Conservation (phyloP, 345 rosid genomes). For the Punica granatum region DNA sequence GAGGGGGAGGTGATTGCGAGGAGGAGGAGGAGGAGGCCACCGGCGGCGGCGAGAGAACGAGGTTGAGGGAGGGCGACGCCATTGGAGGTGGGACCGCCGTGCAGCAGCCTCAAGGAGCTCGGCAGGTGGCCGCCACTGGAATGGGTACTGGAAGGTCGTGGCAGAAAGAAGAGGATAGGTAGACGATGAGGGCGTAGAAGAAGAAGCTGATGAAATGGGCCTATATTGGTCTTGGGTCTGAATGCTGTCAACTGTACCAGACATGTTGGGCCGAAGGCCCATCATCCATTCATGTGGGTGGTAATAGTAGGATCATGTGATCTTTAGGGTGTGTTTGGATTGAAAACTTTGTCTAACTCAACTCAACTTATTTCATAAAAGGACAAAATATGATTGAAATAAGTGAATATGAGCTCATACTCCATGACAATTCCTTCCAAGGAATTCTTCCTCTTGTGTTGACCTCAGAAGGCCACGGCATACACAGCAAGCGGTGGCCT, state of each 20-base stretch:
- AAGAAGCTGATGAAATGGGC: not conserved
- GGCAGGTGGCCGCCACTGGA: not conserved
- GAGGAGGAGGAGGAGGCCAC: slow-evolving; percentile 4
- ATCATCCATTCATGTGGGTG: not conserved
- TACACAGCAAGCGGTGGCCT: too few species aligned
- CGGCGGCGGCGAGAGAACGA: slow-evolving; percentile 1
- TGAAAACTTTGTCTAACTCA: too few species aligned
- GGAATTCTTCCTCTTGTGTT: too few species aligned
- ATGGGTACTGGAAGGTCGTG: not conserved
- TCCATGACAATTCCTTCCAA: too few species aligned
- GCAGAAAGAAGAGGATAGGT: not conserved
- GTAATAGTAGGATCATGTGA: too few species aligned
- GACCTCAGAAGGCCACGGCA: too few species aligned
- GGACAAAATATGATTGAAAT: too few species aligned
- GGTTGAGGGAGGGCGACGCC: slow-evolving; percentile 14
- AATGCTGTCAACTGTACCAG: too few species aligned
- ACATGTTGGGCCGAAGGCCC: not conserved
- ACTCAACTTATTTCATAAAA: too few species aligned
- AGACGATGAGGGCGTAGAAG: not conserved
- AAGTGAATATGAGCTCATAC: too few species aligned
- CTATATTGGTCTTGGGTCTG: not conserved
- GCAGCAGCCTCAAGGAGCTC: not conserved
- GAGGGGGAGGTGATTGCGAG: not conserved
- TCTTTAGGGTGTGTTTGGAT: too few species aligned
- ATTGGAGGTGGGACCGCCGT: not conserved